Percentiles rank a stretch among this genome's conserved stretches.
Evolutionary conservation across 805 yeast species (phyloP).

Genomic region (Pichia kluyveri): DNA sequence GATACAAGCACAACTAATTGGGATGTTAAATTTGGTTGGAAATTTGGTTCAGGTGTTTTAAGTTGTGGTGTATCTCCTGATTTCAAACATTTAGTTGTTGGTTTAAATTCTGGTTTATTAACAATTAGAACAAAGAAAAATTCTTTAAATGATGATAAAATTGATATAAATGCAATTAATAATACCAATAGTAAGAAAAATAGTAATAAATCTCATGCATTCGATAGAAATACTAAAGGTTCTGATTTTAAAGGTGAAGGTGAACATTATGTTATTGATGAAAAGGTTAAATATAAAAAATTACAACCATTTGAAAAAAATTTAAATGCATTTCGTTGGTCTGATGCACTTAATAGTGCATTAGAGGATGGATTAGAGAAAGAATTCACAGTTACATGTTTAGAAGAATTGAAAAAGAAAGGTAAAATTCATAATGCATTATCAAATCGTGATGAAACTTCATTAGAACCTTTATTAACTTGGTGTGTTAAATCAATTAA

Average conservation of each 20-base stretch:
- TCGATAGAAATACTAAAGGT: constrained; percentile 81
- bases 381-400: constrained; percentile 72
- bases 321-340: constrained; percentile 83
- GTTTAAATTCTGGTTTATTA: constrained; percentile 80
- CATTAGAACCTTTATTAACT: constrained; percentile 70
- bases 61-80: constrained; percentile 86
- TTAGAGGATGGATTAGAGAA: constrained; percentile 58
- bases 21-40: constrained; percentile 96
- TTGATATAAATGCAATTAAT: not conserved
- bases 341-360: constrained; percentile 86
- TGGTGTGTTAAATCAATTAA: constrained; percentile 75
- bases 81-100: constrained; percentile 83
- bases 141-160: constrained; percentile 37
- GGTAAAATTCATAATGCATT: constrained; percentile 84
- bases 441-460: constrained; percentile 72
- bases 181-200: constrained; percentile 21
- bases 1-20: constrained; percentile 65
- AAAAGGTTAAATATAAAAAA: constrained; percentile 48
- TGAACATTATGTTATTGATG: constrained; percentile 63
- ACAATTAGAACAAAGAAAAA: constrained; percentile 83
- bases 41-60: constrained; percentile 88
- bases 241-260: constrained; percentile 85
- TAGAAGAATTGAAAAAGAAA: constrained; percentile 77
- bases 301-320: constrained; percentile 76
- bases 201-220: constrained; percentile 47